A percentile compares a stretch with the other conserved stretches of the same genome.
Evolutionary conservation across 306 rosid species (phyloP).

Genomic region (Cicer cuneatum): DNA sequence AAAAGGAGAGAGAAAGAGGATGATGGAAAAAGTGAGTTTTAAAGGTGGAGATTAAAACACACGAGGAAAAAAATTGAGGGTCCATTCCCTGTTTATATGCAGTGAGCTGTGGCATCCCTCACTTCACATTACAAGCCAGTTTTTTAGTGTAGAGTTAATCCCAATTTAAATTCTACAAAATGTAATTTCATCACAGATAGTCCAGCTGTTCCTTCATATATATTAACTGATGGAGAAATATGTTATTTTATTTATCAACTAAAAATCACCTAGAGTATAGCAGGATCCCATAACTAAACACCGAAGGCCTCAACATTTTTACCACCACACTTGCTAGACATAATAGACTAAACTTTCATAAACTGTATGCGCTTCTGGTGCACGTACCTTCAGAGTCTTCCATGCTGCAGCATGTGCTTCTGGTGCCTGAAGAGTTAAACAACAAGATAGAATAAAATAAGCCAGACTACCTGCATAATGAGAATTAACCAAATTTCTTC

Average conservation of each 20-base stretch:
- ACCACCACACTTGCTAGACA: slow-evolving; percentile 30
- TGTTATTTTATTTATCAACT: slow-evolving; percentile 10
- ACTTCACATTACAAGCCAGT: not conserved
- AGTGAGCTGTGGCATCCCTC: too few relatives aligned
- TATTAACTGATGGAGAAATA: slow-evolving; percentile 23
- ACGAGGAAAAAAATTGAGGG: too few relatives aligned
- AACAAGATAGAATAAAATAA: slow-evolving; percentile 39
- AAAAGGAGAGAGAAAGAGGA: too few relatives aligned
- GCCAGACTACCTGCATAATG: slow-evolving; percentile 23
- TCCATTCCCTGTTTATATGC: too few relatives aligned
- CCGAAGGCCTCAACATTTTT: slow-evolving; percentile 13
- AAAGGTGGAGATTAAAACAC: too few relatives aligned
- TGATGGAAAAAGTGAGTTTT: too few relatives aligned
- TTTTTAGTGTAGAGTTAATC: not conserved
- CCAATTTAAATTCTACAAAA: slow-evolving; percentile 8
- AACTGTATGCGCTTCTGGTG: slow-evolving; percentile 66
- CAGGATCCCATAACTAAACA: slow-evolving; percentile 7
- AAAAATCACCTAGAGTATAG: slow-evolving; percentile 23
- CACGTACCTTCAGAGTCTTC: slow-evolving; percentile 81
- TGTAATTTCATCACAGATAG: slow-evolving; percentile 22
- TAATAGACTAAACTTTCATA: slow-evolving; percentile 26
- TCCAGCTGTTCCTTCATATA: slow-evolving; percentile 27
- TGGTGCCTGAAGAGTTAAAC: slow-evolving; percentile 69
- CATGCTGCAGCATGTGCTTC: slow-evolving; percentile 90
- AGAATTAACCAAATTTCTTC: slow-evolving; percentile 35